Percentiles rank a stretch among this genome's conserved stretches.
These are phyloP conservation scores for Lobosporangium transversale DNA, from an alignment of 192 early-diverging fungal species.

Conservation along the genomic window DNA sequence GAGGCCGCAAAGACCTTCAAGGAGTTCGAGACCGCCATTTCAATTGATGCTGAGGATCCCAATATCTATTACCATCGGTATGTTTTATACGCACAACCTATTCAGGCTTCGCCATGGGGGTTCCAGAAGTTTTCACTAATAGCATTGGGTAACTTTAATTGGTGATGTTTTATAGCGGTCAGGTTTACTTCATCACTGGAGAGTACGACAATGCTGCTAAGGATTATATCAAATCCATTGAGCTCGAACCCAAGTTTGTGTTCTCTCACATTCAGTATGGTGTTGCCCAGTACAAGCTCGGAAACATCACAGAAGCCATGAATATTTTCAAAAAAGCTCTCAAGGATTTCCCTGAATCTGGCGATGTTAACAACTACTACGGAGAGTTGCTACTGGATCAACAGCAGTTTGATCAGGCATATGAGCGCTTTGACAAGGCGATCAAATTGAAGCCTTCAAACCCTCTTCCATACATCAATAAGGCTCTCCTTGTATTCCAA, in stretches of 20 bases:
- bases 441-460: constrained; percentile 80
- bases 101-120: too few species aligned
- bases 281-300: constrained; percentile 92
- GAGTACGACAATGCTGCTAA: constrained; percentile 82
- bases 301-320: constrained; percentile 78
- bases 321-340: constrained; percentile 83
- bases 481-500: constrained; percentile 86
- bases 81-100: too few species aligned
- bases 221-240: constrained; percentile 84
- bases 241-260: constrained; percentile 83
- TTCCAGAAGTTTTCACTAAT: too few species aligned
- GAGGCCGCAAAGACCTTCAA: constrained; percentile 68
- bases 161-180: constrained; percentile 56
- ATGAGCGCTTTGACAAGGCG: constrained; percentile 89
- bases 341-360: constrained; percentile 77
- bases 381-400: constrained; percentile 95
- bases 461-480: constrained; percentile 99
- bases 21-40: constrained; percentile 77
- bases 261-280: constrained; percentile 95
- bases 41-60: constrained; percentile 75
- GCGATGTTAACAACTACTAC: constrained; percentile 97
- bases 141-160: too few species aligned
- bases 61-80: constrained; percentile 92
- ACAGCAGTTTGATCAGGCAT: constrained; percentile 82
- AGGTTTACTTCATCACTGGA: constrained; percentile 86